These are phyloP conservation scores for Verticillium nubilum DNA, from an alignment of 2,329 filamentous ascomycete genomes.

Conservation along the genomic window DNA sequence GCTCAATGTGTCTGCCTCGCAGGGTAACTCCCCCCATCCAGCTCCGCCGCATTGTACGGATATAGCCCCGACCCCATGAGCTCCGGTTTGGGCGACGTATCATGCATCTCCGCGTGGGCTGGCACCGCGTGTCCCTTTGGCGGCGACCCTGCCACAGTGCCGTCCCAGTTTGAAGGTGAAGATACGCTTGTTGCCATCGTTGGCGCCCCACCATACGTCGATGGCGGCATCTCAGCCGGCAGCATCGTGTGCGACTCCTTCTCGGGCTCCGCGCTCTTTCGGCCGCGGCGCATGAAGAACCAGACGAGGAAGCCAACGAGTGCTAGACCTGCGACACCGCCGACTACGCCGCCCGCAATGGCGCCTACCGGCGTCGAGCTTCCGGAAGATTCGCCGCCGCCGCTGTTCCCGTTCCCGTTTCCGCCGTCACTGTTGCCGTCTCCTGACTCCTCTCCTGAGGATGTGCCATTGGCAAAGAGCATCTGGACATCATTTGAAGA, in stretches of 20 bases:
- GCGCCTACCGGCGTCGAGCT: constrained; percentile 29
- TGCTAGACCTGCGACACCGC: constrained; percentile 35
- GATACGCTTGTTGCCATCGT: constrained; percentile 3
- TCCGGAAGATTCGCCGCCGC: constrained; percentile 21
- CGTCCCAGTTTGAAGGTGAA: not conserved
- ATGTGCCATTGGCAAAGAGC: not conserved
- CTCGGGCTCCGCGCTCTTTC: constrained; percentile 18
- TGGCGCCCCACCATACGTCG: constrained; percentile 7
- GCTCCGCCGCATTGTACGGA: constrained; percentile 5
- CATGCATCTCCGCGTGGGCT: not conserved
- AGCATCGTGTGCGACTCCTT: constrained; percentile 7
- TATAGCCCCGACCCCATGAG: constrained; percentile 1
- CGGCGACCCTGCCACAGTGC: constrained; percentile 5
- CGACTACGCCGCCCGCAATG: constrained; percentile 41
- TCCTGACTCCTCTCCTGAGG: not conserved
- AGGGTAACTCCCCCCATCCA: constrained; percentile 4
- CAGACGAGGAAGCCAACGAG: constrained; percentile 34
- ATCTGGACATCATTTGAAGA: not conserved
- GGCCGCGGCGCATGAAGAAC: constrained; percentile 33
- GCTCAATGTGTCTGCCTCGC: not conserved
- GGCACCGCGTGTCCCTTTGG: constrained; percentile 1
- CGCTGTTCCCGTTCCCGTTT: constrained; percentile 1
- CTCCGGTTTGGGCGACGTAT: constrained; percentile 6
- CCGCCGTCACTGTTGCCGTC: not conserved
- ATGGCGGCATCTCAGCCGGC: constrained; percentile 4